Evolutionary conservation across 257 asterid species (phyloP).

Genomic region (Solanum appendiculatum): DNA sequence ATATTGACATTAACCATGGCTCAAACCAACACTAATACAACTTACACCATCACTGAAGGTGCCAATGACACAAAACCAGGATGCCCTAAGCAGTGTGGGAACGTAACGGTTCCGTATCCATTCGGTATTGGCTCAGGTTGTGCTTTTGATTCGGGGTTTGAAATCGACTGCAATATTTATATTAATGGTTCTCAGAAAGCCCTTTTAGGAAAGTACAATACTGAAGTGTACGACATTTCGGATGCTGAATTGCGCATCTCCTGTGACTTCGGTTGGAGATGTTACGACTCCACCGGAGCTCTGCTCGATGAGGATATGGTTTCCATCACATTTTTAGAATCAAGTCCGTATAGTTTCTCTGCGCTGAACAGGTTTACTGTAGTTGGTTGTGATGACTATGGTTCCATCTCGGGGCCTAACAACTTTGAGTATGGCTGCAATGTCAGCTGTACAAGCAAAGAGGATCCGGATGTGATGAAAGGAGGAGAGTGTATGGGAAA

Average conservation of each 20-base stretch:
- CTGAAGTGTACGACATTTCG: conserved; percentile 31
- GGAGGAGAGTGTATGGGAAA: background rate
- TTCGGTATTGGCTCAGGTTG: conserved; percentile 42
- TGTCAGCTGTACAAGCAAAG: background rate
- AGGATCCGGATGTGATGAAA: background rate
- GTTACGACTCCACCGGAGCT: conserved; percentile 31
- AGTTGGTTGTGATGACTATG: conserved; percentile 3
- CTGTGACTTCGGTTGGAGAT: conserved; percentile 21
- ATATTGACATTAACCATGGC: background rate
- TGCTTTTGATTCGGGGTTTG: conserved; percentile 10
- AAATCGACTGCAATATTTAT: conserved; percentile 22
- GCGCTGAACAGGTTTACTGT: background rate
- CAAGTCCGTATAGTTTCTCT: conserved; percentile 6
- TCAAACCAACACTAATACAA: too few relatives aligned
- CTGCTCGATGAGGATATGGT: background rate
- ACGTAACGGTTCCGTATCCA: conserved; percentile 33
- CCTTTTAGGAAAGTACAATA: background rate
- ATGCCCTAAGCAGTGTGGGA: conserved; percentile 39
- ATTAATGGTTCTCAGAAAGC: background rate
- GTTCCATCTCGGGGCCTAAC: background rate
- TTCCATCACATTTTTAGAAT: background rate
- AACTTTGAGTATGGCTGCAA: conserved; percentile 1
- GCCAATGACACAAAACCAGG: conserved; percentile 9
- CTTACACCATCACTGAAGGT: background rate
- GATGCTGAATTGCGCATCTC: conserved; percentile 39